phyloP scores from a whole-genome alignment of 192 early-diverging fungal species.

The Entomortierella chlamydospora region DNA sequence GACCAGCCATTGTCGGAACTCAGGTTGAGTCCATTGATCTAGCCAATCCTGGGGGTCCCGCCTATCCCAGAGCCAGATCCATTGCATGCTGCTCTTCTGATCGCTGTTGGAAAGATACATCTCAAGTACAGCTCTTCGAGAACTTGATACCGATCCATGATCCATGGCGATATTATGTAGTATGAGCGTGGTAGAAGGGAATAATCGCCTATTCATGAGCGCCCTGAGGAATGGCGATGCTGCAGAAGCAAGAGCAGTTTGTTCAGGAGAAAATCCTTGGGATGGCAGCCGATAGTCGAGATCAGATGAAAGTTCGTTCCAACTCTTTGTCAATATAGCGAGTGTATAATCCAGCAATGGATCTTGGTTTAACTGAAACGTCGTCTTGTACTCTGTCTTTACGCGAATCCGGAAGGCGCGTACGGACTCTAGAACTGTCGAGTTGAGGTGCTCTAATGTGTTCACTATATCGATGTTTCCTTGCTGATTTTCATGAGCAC shows the following conservation, averaged over 20 bases:
- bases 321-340: slow-evolving; percentile 20
- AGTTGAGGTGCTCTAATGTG: slow-evolving; percentile 21
- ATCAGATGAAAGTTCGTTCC: slow-evolving; percentile 14
- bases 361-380: slow-evolving; percentile 17
- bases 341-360: slow-evolving; percentile 39
- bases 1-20: slow-evolving; percentile 17
- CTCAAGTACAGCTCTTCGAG: slow-evolving; percentile 23
- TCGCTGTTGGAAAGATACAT: slow-evolving; percentile 4
- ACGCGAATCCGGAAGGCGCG: neutral
- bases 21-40: slow-evolving; percentile 15
- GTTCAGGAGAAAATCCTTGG: slow-evolving; percentile 7
- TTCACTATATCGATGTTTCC: slow-evolving; percentile 17
- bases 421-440: slow-evolving; percentile 4
- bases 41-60: slow-evolving; percentile 35
- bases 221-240: slow-evolving; percentile 19
- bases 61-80: slow-evolving; percentile 33
- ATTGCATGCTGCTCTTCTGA: slow-evolving; percentile 23
- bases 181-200: slow-evolving; percentile 23
- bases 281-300: neutral
- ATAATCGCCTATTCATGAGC: slow-evolving; percentile 21
- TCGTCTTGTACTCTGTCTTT: slow-evolving; percentile 12
- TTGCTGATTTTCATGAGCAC: slow-evolving; percentile 11
- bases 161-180: neutral
- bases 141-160: neutral
- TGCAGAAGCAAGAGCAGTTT: slow-evolving; percentile 25